Percentiles rank a stretch among this genome's conserved stretches.
Evolutionary conservation across 768 basidiomycete genomes (phyloP).

Genomic region (Imleria badia): DNA sequence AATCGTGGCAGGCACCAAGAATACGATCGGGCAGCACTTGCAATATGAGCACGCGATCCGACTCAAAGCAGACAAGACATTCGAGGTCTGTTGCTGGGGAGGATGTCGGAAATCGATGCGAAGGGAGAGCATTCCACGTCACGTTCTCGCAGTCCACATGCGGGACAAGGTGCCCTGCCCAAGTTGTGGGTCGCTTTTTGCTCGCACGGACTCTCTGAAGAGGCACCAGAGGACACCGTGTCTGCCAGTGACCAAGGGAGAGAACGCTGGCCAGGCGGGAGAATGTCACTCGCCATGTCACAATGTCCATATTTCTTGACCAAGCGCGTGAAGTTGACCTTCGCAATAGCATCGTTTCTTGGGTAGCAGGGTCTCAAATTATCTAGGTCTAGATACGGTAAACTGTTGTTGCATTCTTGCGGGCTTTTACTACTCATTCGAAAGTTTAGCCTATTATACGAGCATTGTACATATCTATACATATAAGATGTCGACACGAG

Average conservation of each 20-base stretch:
- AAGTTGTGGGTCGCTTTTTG: conserved; percentile 19
- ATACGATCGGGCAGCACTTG: conserved; percentile 15
- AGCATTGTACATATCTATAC: conserved; percentile 1
- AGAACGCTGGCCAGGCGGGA: neutral
- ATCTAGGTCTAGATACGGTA: neutral
- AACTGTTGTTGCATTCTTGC: neutral
- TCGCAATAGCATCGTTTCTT: neutral
- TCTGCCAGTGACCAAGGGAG: neutral
- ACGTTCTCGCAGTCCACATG: conserved; percentile 25
- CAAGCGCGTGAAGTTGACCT: neutral
- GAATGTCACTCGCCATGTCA: neutral
- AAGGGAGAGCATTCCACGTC: conserved; percentile 27
- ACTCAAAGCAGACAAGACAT: conserved; percentile 8
- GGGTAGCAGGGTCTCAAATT: neutral
- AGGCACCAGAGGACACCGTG: conserved; percentile 21
- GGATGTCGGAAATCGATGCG: conserved; percentile 19
- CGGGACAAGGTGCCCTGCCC: conserved; percentile 19
- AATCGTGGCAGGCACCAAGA: conserved; percentile 1
- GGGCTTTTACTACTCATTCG: neutral
- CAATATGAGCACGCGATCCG: conserved; percentile 3
- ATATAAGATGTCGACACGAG: neutral
- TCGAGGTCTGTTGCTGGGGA: conserved; percentile 16
- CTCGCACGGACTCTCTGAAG: conserved; percentile 26
- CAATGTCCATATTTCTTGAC: neutral
- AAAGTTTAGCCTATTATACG: neutral